phyloP scores from a whole-genome alignment of 495 filamentous ascomycete genomes.

The Elasticomyces elasticus region DNA sequence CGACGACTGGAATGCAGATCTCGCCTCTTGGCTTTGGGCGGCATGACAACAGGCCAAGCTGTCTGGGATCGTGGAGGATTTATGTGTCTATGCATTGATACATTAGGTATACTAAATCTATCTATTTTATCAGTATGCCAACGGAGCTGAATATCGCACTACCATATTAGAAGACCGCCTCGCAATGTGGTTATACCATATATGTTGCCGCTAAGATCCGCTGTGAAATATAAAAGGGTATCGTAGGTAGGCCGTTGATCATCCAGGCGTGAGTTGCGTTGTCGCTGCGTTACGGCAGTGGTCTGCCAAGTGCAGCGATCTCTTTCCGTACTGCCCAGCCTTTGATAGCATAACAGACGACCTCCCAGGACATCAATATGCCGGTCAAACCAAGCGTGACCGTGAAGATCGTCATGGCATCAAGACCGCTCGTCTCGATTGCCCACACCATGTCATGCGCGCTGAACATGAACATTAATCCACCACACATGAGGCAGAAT shows the following conservation, averaged over 20 bases:
- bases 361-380: conserved; percentile 77
- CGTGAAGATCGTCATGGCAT: conserved; percentile 91
- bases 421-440: conserved; percentile 63
- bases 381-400: conserved; percentile 75
- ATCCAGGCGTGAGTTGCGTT: too few relatives aligned
- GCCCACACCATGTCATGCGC: conserved; percentile 62
- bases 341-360: conserved; percentile 72
- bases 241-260: too few relatives aligned
- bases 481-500: conserved; percentile 81
- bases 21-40: not conserved
- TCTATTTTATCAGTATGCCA: not conserved
- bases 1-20: not conserved
- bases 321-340: conserved; percentile 73
- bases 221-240: not conserved
- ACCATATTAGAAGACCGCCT: too few relatives aligned
- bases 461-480: conserved; percentile 87
- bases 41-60: not conserved
- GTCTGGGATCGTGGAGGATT: too few relatives aligned
- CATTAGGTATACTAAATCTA: not conserved
- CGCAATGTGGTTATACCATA: too few relatives aligned
- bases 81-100: too few relatives aligned
- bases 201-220: too few relatives aligned
- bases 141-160: too few relatives aligned
- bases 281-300: not conserved
- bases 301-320: not conserved